These are phyloP conservation scores for Solanum chilense DNA, from an alignment of 257 asterid species.

Conservation along the genomic window DNA sequence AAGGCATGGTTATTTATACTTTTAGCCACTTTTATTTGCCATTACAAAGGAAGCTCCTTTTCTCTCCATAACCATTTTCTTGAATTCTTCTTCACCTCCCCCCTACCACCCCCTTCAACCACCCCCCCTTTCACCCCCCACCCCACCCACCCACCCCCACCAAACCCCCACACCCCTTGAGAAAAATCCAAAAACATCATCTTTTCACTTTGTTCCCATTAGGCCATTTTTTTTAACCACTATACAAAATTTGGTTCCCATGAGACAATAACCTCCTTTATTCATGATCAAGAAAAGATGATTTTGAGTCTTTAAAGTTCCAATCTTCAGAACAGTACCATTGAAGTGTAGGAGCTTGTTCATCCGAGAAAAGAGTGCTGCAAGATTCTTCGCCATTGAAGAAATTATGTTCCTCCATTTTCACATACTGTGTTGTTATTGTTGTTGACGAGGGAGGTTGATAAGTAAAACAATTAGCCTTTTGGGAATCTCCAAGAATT, in stretches of 20 bases:
- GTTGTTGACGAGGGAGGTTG: background rate
- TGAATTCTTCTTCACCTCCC: background rate
- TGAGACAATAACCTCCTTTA: background rate
- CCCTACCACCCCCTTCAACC: background rate
- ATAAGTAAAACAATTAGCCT: background rate
- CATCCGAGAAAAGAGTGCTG: conserved; percentile 63
- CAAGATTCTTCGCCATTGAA: conserved; percentile 64
- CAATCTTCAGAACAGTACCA: conserved; percentile 71
- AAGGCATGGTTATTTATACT: background rate
- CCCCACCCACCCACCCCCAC: background rate
- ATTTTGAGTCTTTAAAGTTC: conserved; percentile 26
- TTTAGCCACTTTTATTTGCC: conserved; percentile 3
- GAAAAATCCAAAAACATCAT: background rate
- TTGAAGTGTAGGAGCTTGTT: conserved; percentile 74
- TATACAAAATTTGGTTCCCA: background rate
- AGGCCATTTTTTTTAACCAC: background rate
- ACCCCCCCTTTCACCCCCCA: background rate
- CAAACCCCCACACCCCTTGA: too few relatives aligned
- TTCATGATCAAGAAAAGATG: background rate
- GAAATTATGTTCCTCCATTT: conserved; percentile 39
- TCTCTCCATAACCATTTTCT: background rate
- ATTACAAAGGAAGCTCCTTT: background rate
- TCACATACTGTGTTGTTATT: background rate
- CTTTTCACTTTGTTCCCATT: background rate
- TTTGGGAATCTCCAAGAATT: conserved; percentile 35